A percentile compares a stretch with the other conserved stretches of the same genome.
phyloP scores from a whole-genome alignment of 2,329 filamentous ascomycete species.

The Sporothrix protearum region DNA sequence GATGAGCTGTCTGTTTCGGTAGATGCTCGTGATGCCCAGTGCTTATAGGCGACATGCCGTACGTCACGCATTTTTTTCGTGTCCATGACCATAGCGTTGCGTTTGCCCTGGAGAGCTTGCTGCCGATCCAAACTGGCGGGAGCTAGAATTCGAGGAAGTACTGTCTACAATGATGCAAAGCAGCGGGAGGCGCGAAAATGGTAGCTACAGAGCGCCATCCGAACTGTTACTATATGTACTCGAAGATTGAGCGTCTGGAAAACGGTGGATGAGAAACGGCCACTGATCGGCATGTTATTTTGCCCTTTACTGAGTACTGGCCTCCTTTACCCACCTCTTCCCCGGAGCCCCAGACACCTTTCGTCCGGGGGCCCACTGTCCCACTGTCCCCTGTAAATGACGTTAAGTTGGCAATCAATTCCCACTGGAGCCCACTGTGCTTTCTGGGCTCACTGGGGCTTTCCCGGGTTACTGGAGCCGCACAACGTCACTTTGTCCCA shows the following conservation, averaged over 20 bases:
- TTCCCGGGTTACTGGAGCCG: neutral
- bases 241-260: neutral
- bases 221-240: neutral
- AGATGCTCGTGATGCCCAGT: neutral
- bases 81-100: neutral
- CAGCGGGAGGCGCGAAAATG: neutral
- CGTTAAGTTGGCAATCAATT: neutral
- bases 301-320: neutral
- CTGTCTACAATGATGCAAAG: neutral
- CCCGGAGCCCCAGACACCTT: neutral
- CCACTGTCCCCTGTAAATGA: neutral
- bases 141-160: neutral
- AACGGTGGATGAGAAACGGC: neutral
- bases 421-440: neutral
- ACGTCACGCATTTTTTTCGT: neutral
- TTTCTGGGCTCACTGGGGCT: neutral
- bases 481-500: neutral
- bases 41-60: neutral
- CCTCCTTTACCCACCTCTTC: neutral
- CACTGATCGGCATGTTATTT: neutral
- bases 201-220: neutral
- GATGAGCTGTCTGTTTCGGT: neutral
- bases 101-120: neutral
- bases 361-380: neutral
- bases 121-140: neutral